Percentiles rank a stretch among this genome's conserved stretches.
Conservation (phyloP, 306 rosid genomes). For the Rosa rugosa region DNA sequence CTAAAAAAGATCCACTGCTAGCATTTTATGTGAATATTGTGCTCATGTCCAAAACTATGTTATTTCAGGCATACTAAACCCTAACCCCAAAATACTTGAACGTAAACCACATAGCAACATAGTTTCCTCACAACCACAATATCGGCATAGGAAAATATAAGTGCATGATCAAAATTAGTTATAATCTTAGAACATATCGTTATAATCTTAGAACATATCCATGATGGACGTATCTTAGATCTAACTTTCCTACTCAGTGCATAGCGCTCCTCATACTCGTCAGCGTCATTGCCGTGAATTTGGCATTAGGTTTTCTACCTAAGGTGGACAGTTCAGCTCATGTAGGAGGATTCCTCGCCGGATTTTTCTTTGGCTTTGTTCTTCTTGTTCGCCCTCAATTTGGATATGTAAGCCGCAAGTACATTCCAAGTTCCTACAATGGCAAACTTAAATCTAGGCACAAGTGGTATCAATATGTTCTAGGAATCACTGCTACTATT, state of each 20-base stretch:
- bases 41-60: neutral
- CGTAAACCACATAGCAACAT: neutral
- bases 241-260: conserved; percentile 50
- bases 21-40: neutral
- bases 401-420: conserved; percentile 61
- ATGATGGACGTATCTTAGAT: neutral
- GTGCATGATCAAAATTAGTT: neutral
- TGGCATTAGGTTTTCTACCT: conserved; percentile 86
- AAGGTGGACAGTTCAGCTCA: conserved; percentile 90
- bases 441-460: conserved; percentile 52
- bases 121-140: neutral
- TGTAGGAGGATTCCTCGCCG: conserved; percentile 78
- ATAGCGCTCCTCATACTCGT: conserved; percentile 55
- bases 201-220: neutral
- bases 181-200: neutral
- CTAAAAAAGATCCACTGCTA: neutral
- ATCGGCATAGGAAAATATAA: neutral
- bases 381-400: conserved; percentile 74
- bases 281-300: conserved; percentile 54
- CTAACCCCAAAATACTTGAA: neutral
- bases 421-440: conserved; percentile 63
- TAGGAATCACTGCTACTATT: conserved; percentile 37
- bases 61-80: neutral
- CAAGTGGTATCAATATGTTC: conserved; percentile 63
- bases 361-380: conserved; percentile 76